Base-by-base conservation (phyloP, 2,329 filamentous ascomycete genomes). In the Podosphaera fusca region DNA sequence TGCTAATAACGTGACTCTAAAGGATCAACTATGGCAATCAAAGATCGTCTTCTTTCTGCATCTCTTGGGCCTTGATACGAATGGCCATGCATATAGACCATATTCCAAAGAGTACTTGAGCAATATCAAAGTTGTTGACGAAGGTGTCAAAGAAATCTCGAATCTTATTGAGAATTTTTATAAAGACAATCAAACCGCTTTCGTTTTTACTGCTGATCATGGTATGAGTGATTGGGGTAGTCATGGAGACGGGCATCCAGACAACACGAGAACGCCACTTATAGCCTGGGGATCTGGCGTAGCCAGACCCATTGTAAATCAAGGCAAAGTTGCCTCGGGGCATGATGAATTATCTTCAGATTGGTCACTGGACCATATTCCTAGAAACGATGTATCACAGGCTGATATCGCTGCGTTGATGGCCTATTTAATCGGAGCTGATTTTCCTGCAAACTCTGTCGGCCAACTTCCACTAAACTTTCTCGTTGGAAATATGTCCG, bases 211-310 rank as follows among this genome's bases (percentile, higher is more conserved):
- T 1, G 92, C 92, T 6, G 92, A 98, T 66, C 92, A 98, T 69
- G 92, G 92, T 21, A 98, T 98, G 92, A 96, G 87, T 66, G 92
- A 98, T 69, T 95, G 85, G 83, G 92, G 94, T n/a, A 96, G 89
- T 64, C 94, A 98, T 68, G 94, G 94, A 42, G 92, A 98, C 68
- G 92, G 92, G 6, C 89, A 98, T 69, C 92, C 92, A 0, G 86
- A 98, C 69, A 98, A 96, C 65, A 98, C 92, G 2, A 80, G 92
- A 55, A 98, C 92, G 0, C 92, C 92, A 0, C 73, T 98, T 36
- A 86, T 98, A 62, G 82, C 78, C 2, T 98, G 92, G 92, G 92
- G 92, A 9, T 87, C 92, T 56, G 92, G 92, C 7, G 79, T 96
- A 45, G 87, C 88, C 2, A 77, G 78, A 61, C 92, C 92, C 0